Evolutionary conservation across 2,329 filamentous ascomycete genomes (phyloP).

Genomic region (Bertia moriformis): DNA sequence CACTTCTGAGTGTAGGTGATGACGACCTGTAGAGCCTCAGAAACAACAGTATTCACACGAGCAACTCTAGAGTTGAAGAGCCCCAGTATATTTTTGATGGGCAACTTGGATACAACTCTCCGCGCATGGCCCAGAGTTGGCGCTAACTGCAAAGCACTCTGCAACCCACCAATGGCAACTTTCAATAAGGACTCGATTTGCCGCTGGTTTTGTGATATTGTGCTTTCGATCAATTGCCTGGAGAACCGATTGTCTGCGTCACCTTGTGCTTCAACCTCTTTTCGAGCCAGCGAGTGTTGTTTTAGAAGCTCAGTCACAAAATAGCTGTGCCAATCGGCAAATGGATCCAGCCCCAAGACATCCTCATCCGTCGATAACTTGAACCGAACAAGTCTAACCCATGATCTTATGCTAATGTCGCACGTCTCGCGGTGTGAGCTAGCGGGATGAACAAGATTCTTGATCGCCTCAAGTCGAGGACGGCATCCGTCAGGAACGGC

Average conservation of each 20-base stretch:
- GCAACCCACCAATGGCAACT: conserved; percentile 32
- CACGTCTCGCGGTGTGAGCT: conserved; percentile 44
- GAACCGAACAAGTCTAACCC: conserved; percentile 39
- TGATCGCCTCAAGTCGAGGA: conserved; percentile 33
- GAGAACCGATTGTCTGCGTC: conserved; percentile 21
- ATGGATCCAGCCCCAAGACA: conserved; percentile 23
- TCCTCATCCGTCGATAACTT: conserved; percentile 37
- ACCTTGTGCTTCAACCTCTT: conserved; percentile 36
- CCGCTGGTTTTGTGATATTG: conserved; percentile 37
- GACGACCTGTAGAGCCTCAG: conserved; percentile 31
- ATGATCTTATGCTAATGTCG: conserved; percentile 39
- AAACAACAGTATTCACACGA: conserved; percentile 26
- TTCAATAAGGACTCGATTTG: conserved; percentile 36
- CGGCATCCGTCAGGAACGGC: conserved; percentile 34
- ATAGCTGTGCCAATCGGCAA: conserved; percentile 37
- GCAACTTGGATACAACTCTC: conserved; percentile 22
- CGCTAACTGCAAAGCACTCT: conserved; percentile 25
- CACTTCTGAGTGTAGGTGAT: conserved; percentile 20
- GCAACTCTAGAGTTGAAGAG: conserved; percentile 32
- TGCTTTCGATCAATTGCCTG: conserved; percentile 28
- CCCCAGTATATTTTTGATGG: conserved; percentile 27
- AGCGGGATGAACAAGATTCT: conserved; percentile 36
- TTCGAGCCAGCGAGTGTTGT: conserved; percentile 38
- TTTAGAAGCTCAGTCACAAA: conserved; percentile 33
- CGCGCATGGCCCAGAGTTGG: conserved; percentile 20